Evolutionary conservation across 495 filamentous ascomycete species (phyloP).

Genomic region (Penicillium cosmopolitanum): DNA sequence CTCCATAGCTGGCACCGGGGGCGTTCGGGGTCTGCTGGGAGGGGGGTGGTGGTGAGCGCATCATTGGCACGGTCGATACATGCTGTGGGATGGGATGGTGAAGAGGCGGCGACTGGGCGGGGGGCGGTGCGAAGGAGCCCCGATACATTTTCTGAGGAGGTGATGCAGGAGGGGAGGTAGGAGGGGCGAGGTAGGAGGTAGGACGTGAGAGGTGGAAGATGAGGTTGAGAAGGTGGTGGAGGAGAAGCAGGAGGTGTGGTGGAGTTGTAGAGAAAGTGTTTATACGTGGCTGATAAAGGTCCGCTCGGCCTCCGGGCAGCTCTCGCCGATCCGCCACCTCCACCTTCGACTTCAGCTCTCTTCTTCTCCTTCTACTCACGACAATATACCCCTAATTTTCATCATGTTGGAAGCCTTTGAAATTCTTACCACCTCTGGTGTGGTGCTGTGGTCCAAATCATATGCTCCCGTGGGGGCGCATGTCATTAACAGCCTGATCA

Average conservation of each 20-base stretch:
- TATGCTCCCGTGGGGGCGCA: conserved; percentile 79
- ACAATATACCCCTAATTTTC: neutral
- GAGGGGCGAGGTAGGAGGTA: conserved; percentile 14
- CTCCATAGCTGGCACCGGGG: conserved; percentile 55
- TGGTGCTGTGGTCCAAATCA: conserved; percentile 93
- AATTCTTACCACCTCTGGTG: conserved; percentile 91
- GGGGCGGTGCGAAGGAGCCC: conserved; percentile 70
- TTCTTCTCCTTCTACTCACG: conserved; percentile 12
- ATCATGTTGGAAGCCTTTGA: conserved; percentile 93
- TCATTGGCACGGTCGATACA: conserved; percentile 97
- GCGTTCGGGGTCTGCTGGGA: conserved; percentile 69
- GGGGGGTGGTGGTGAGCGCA: conserved; percentile 93
- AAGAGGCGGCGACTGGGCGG: conserved; percentile 88
- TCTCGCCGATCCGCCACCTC: conserved; percentile 39
- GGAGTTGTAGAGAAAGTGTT: conserved; percentile 31
- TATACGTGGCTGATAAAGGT: conserved; percentile 52
- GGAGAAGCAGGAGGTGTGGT: conserved; percentile 12
- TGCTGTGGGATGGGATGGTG: conserved; percentile 98
- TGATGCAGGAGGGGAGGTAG: no score
- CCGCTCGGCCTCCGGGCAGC: conserved; percentile 11
- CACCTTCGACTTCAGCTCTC: conserved; percentile 6
- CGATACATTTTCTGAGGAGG: conserved; percentile 71
- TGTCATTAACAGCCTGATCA: conserved; percentile 91
- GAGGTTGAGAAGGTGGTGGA: conserved; percentile 16
- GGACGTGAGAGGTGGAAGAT: conserved; percentile 6